Conservation (phyloP, 1,284 basidiomycete genomes). For the Apiotrichum veenhuisii region DNA sequence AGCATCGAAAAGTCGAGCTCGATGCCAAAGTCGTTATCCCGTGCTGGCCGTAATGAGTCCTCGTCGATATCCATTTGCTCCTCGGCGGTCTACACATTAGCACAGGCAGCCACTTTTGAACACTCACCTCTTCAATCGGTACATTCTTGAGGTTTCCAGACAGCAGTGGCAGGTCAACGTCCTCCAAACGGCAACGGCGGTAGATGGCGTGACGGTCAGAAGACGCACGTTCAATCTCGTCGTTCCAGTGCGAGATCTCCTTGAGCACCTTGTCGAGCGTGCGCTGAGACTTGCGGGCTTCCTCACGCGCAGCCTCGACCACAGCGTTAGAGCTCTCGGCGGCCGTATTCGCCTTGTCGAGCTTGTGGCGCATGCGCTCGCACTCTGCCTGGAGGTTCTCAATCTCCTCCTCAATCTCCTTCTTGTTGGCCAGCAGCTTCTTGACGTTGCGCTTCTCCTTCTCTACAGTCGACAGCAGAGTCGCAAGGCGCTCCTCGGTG, state of each 20-base stretch:
- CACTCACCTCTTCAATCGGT: conserved; percentile 75
- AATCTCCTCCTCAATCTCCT: conserved; percentile 62
- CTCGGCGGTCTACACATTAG: conserved; percentile 35
- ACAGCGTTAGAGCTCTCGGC: conserved; percentile 56
- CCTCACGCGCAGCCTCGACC: conserved; percentile 72
- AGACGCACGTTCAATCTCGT: conserved; percentile 85
- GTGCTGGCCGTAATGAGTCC: conserved; percentile 65
- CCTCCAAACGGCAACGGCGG: conserved; percentile 88
- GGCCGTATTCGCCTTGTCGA: conserved; percentile 51
- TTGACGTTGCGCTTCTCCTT: conserved; percentile 60
- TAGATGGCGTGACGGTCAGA: conserved; percentile 84
- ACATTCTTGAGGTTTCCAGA: conserved; percentile 75
- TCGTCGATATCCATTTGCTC: conserved; percentile 87
- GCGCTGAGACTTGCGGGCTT: conserved; percentile 65
- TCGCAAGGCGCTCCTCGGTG: conserved; percentile 62
- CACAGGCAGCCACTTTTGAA: neutral
- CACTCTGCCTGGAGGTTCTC: conserved; percentile 61
- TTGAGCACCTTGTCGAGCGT: conserved; percentile 81
- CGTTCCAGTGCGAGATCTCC: conserved; percentile 85
- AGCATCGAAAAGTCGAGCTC: conserved; percentile 80
- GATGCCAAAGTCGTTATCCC: conserved; percentile 79
- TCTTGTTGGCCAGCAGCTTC: conserved; percentile 58
- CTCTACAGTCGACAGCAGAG: conserved; percentile 57
- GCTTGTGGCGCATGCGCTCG: conserved; percentile 58
- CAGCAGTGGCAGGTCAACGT: conserved; percentile 75